phyloP scores from a whole-genome alignment of 2,329 filamentous ascomycete species.

The Fusarium kyushuense region DNA sequence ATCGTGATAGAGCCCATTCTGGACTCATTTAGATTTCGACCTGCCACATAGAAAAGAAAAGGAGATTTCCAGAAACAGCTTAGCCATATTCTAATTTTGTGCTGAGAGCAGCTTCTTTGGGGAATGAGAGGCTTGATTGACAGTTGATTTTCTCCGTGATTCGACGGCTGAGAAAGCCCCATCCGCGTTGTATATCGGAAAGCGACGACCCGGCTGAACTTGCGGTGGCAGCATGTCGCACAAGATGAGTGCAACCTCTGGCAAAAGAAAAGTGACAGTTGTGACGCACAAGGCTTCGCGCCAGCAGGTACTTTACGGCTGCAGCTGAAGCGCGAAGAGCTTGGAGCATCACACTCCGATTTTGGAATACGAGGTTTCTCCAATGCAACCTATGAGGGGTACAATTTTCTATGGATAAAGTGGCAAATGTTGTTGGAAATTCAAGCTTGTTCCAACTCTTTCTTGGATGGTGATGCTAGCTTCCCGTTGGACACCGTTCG shows the following conservation, averaged over 20 bases:
- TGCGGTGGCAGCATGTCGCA: background rate
- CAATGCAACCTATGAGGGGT: slow-evolving; percentile 19
- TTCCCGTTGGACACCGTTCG: slow-evolving; percentile 31
- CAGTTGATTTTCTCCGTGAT: slow-evolving; percentile 26
- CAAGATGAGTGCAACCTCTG: slow-evolving; percentile 6
- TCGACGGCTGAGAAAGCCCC: slow-evolving; percentile 16
- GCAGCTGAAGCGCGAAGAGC: slow-evolving; percentile 11
- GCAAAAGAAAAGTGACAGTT: slow-evolving; percentile 2
- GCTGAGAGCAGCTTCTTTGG: background rate
- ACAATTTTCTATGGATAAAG: background rate
- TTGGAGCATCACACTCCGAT: slow-evolving; percentile 33
- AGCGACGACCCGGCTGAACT: slow-evolving; percentile 5
- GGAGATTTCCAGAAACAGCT: background rate
- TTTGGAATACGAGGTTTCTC: slow-evolving; percentile 36
- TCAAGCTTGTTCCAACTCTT: background rate
- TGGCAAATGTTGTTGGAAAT: background rate
- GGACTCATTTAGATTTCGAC: background rate
- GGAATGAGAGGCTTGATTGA: slow-evolving; percentile 5
- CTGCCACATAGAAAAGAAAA: background rate
- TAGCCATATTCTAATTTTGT: slow-evolving; percentile 29
- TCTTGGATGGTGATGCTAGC: background rate
- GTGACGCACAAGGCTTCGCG: slow-evolving; percentile 31
- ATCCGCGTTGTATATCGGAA: slow-evolving; percentile 10
- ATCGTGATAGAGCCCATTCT: background rate
- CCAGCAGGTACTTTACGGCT: slow-evolving; percentile 15